phyloP scores from a whole-genome alignment of 176 grass and related monocot species.

The Pontederia crassipes region DNA sequence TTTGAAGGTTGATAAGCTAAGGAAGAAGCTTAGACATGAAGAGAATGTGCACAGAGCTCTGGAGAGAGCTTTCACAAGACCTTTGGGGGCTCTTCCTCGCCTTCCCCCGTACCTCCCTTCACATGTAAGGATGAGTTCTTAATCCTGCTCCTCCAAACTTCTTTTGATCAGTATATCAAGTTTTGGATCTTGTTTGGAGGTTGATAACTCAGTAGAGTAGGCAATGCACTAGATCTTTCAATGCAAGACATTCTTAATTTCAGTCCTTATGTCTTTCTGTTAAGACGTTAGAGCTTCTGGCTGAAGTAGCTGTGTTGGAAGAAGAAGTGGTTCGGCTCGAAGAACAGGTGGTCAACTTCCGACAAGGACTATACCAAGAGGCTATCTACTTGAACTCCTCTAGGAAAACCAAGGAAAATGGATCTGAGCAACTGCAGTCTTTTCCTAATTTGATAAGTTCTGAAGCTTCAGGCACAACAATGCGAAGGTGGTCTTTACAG shows the following conservation, averaged over 20 bases:
- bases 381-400: constrained; percentile 57
- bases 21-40: constrained; percentile 90
- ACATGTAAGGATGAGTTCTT: constrained; percentile 30
- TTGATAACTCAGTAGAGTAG: too few relatives aligned
- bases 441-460: constrained; percentile 18
- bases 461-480: constrained; percentile 3
- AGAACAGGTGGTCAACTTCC: constrained; percentile 95
- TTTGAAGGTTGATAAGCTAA: constrained; percentile 86
- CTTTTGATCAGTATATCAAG: too few relatives aligned
- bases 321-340: constrained; percentile 90
- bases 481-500: constrained; percentile 14
- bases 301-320: constrained; percentile 93
- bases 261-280: constrained; percentile 14
- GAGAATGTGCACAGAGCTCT: constrained; percentile 98
- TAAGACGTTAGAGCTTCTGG: constrained; percentile 83
- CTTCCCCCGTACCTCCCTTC: constrained; percentile 92
- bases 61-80: constrained; percentile 88
- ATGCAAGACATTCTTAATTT: background rate
- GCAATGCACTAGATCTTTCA: too few relatives aligned
- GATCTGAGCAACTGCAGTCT: constrained; percentile 22
- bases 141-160: too few relatives aligned
- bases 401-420: constrained; percentile 23
- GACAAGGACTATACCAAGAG: constrained; percentile 93
- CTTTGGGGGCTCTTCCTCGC: constrained; percentile 88
- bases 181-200: too few relatives aligned